Conservation (phyloP, 495 filamentous ascomycete genomes). For the Evansstolkia leycettana region DNA sequence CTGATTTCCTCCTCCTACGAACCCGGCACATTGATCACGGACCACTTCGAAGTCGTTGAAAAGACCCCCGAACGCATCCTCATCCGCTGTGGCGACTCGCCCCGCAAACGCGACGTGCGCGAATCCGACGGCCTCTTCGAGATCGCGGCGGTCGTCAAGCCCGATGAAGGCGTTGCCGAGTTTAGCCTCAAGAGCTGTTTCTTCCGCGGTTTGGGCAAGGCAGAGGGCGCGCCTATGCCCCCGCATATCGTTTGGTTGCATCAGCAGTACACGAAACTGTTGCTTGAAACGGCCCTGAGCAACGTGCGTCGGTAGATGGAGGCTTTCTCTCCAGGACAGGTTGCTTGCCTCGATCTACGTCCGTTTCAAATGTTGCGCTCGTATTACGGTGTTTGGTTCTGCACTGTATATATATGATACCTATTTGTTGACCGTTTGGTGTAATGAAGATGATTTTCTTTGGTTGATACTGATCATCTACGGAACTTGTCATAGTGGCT, state of each 20-base stretch:
- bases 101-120: constrained; percentile 41
- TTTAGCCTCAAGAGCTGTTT: constrained; percentile 58
- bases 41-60: constrained; percentile 67
- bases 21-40: constrained; percentile 52
- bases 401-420: no score
- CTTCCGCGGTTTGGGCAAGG: constrained; percentile 41
- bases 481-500: no score
- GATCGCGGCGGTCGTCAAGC: constrained; percentile 50
- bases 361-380: no score
- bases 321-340: no score
- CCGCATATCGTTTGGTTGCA: constrained; percentile 44
- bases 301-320: constrained; percentile 5
- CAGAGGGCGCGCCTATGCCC: constrained; percentile 38
- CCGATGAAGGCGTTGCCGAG: constrained; percentile 44
- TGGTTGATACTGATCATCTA: no score
- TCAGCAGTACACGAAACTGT: constrained; percentile 50
- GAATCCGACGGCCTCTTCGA: constrained; percentile 59
- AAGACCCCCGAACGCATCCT: constrained; percentile 48
- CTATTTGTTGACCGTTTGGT: no score
- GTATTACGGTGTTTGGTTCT: no score
- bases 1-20: constrained; percentile 43
- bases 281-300: constrained; percentile 42
- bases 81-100: constrained; percentile 57
- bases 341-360: no score
- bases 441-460: no score